phyloP scores from a whole-genome alignment of 352 stramenopile species.

The Pseudoperonospora humuli region DNA sequence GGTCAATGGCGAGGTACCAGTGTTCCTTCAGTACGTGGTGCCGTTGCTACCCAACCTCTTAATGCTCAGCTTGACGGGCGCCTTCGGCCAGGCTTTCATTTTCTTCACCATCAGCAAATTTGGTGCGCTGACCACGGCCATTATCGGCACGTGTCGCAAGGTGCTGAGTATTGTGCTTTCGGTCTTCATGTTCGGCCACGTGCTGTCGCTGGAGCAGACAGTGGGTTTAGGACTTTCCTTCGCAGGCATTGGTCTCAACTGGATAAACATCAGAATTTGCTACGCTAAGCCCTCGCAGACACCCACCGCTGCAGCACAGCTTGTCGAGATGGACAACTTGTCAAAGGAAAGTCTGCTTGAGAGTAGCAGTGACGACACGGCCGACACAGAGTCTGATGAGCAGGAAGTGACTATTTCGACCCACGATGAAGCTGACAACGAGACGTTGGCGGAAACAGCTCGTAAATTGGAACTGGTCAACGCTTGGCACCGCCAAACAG shows the following conservation, averaged over 20 bases:
- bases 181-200: slow-evolving; percentile 74
- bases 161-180: slow-evolving; percentile 82
- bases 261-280: slow-evolving; percentile 52
- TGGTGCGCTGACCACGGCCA: slow-evolving; percentile 72
- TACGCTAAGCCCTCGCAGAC: slow-evolving; percentile 26
- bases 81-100: slow-evolving; percentile 76
- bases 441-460: slow-evolving; percentile 36
- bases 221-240: slow-evolving; percentile 61
- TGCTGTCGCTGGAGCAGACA: slow-evolving; percentile 57
- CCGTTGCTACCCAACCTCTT: slow-evolving; percentile 57
- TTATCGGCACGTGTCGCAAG: slow-evolving; percentile 82
- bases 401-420: slow-evolving; percentile 18
- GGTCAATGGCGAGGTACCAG: slow-evolving; percentile 54
- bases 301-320: slow-evolving; percentile 6
- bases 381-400: slow-evolving; percentile 53
- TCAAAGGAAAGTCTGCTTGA: slow-evolving; percentile 51
- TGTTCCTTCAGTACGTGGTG: slow-evolving; percentile 52
- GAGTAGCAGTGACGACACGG: slow-evolving; percentile 55
- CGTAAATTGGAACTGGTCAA: slow-evolving; percentile 65
- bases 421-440: slow-evolving; percentile 20
- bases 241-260: slow-evolving; percentile 70
- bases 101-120: slow-evolving; percentile 87
- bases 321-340: slow-evolving; percentile 23
- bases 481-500: slow-evolving; percentile 45
- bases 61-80: slow-evolving; percentile 66